Evolutionary conservation across 257 asterid genomes (phyloP), one percentile per base, ranked within the genome.

Genomic region (Pogostemon cablin): DNA sequence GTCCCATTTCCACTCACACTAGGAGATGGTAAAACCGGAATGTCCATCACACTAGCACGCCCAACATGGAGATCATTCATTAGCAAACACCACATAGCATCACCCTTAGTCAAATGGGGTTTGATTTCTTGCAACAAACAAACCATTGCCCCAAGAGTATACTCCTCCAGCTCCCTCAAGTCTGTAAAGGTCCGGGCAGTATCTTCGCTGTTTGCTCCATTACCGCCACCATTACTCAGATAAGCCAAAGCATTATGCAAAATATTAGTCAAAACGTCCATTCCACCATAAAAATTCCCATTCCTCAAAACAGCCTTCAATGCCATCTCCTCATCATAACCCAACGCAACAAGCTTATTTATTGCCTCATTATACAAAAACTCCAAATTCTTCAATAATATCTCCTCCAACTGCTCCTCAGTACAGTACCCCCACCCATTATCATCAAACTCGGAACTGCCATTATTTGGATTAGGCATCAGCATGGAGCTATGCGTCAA

Each of bases 21-120:
- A n/a, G 84, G 79, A 2, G 85, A 83, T 7, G 90, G 89, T 62
- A 79, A 67, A 62, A 81, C 85, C 0, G 99, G 99, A 32, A 91
- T 71, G 11, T 93, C 99, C 93, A 91, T 85, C 75, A 83, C 86
- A 11, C 96, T 91, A n/a, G 97, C 97, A 12, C 95, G 85, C 41
- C 91, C 97, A 5, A 89, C 90, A 49, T 91, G 96, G 67, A 95
- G 91, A 80, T 89, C 97, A 68, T 91, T 88, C 95, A 88, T 88
- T 69, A 95, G 69, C 77, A 95, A 84, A 81, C 96, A 89, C 99
- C 98, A 91, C 99, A 95, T 89, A 0, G 98, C 97, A 39, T 91
- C 96, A 10, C 90, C 96, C 62, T 80, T 88, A 58, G 87, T 89
- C 86, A 91, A 72, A 67, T 86, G 90, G 9, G 97, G 97, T 81